A percentile compares a stretch with the other conserved stretches of the same genome.
Conservation (phyloP, 495 filamentous ascomycete genomes). For the Copromyces sp. region DNA sequence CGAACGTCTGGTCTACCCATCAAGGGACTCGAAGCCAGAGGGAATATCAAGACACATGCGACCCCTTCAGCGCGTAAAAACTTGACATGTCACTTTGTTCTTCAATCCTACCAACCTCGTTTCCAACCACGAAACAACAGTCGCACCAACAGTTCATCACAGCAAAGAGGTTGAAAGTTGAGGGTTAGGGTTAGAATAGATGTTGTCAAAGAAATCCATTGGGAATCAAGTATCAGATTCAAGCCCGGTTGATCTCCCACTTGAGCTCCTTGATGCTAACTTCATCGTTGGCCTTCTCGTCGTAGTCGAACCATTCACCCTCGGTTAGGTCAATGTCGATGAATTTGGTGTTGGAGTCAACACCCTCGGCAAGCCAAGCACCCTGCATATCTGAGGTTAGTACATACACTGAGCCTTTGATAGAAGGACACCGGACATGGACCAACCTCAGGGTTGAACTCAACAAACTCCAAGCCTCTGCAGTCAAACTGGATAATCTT, state of each 20-base stretch:
- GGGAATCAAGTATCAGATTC: not conserved
- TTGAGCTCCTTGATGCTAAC: conserved; percentile 77
- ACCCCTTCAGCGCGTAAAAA: not conserved
- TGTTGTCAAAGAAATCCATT: not conserved
- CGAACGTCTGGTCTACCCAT: not conserved
- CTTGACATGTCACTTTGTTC: not conserved
- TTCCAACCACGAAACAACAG: not conserved
- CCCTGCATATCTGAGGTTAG: conserved; percentile 40
- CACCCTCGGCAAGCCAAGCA: conserved; percentile 76
- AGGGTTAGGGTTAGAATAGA: not conserved
- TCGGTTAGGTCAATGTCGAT: conserved; percentile 69
- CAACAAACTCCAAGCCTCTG: conserved; percentile 81
- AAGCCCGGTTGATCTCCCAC: conserved; percentile 72
- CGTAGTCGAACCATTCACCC: conserved; percentile 61
- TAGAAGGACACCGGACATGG: not conserved
- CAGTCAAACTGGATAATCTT: conserved; percentile 88
- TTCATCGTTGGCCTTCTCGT: conserved; percentile 49
- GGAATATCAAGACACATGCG: not conserved
- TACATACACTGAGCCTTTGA: not conserved
- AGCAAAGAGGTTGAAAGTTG: no score
- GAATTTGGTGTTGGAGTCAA: conserved; percentile 71
- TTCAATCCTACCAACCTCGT: not conserved
- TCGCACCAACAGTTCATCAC: not conserved
- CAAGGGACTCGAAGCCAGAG: not conserved
- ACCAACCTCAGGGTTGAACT: conserved; percentile 77